These are phyloP conservation scores for Harringtonia lauricola DNA, from an alignment of 2,329 filamentous ascomycete species.

Conservation along the genomic window DNA sequence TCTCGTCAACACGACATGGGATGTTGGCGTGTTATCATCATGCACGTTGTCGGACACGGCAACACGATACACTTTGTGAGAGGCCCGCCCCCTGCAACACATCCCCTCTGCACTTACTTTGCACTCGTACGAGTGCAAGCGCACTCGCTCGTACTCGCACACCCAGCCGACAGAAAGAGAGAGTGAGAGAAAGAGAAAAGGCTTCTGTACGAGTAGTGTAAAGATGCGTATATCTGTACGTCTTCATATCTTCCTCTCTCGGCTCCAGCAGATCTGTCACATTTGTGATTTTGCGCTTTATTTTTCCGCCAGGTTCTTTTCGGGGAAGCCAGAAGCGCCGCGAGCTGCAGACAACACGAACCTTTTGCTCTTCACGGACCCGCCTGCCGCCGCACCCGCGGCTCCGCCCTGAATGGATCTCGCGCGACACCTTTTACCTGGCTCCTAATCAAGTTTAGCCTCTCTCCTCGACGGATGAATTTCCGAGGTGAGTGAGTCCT, in stretches of 20 bases:
- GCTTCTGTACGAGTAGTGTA: too few relatives aligned
- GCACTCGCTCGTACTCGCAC: too few relatives aligned
- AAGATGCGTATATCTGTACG: too few relatives aligned
- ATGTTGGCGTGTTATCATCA: too few relatives aligned
- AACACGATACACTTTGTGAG: too few relatives aligned
- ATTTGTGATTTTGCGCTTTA: background rate
- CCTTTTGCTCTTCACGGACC: slow-evolving; percentile 2
- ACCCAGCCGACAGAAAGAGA: too few relatives aligned
- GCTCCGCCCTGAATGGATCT: background rate
- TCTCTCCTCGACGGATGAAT: background rate
- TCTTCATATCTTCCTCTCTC: background rate
- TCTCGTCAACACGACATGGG: too few relatives aligned
- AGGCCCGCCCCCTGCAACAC: too few relatives aligned
- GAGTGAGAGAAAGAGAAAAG: too few relatives aligned
- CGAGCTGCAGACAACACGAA: slow-evolving; percentile 2
- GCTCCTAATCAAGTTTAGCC: background rate
- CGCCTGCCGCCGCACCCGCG: slow-evolving; percentile 10
- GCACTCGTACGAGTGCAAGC: too few relatives aligned
- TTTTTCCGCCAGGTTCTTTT: slow-evolving; percentile 1
- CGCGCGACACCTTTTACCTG: background rate
- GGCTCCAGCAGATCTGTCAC: slow-evolving; percentile 6
- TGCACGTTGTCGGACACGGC: too few relatives aligned
- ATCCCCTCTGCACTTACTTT: too few relatives aligned
- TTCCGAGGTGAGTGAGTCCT: background rate
- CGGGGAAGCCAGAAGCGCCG: slow-evolving; percentile 2